Evolutionary conservation across 257 asterid species (phyloP), one percentile per base, ranked within the genome.

Genomic region (Mentha longifolia): DNA sequence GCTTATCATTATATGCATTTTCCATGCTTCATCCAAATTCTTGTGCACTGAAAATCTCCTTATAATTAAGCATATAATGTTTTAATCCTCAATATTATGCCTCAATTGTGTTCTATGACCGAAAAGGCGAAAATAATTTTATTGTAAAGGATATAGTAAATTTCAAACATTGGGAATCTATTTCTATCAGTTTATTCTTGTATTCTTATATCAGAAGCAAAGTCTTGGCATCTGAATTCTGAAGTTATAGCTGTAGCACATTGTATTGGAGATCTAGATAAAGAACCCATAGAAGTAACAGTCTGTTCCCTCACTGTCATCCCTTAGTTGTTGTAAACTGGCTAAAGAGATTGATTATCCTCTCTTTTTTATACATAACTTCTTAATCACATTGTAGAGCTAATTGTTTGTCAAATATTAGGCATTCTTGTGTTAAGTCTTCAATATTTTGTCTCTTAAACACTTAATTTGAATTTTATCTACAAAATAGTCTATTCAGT

Each of bases 311-410:
- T 60, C 6, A 67, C 51, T 13, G 22, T 30, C 62, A 56, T 28
- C 43, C 17, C 13, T 60, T 54, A 41, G 42, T 58, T 52, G 30
- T 56, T 64, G 19, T 46, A 58, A 59, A 60, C 15, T 67, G 59
- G 73, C 60, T 77, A 33, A n/a, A 9, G 19, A 16, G 20, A 35
- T 39, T 12, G 35, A 63, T 61, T 45, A 16, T 41, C n/a, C 16
- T 62, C 61, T 64, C 51, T 31, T 59, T 61, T 58, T 16, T 13
- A 62, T 37, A 68, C 41, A 9, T 41, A 12, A 17, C 25, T n/a
- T n/a, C n/a, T n/a, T n/a, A n/a, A n/a, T n/a, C n/a, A 41, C 59
- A 42, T 50, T 59, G 67, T 58, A 46, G 68, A 39, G 65, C n/a
- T n/a, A 52, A 45, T 68, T 65, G 4, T 65, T 65, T 3, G 35